These are phyloP conservation scores for Malus sieversii DNA, from an alignment of 306 rosid species.

Conservation along the genomic window DNA sequence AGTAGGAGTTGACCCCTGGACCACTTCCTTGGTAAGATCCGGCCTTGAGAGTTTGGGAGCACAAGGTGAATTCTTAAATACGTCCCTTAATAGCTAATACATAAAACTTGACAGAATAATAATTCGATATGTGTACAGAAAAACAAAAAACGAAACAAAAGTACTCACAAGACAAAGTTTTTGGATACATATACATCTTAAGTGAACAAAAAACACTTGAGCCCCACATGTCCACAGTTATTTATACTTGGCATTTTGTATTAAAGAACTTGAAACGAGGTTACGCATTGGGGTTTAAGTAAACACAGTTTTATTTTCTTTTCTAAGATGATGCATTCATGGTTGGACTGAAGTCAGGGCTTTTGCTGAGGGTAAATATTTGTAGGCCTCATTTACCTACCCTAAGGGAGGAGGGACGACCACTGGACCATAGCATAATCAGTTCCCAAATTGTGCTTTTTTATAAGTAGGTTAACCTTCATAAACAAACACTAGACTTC, in stretches of 20 bases:
- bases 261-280: not conserved
- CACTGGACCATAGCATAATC: not conserved
- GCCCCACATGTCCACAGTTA: not conserved
- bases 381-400: not conserved
- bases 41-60: not conserved
- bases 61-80: not conserved
- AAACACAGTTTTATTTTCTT: not conserved
- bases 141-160: not conserved
- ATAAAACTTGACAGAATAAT: no score
- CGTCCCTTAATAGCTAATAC: not conserved
- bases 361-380: not conserved
- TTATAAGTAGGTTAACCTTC: not conserved
- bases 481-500: not conserved
- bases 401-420: not conserved
- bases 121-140: not conserved
- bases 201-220: not conserved
- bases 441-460: not conserved
- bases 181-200: not conserved
- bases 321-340: not conserved
- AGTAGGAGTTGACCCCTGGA: not conserved
- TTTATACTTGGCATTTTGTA: not conserved
- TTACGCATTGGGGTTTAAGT: not conserved
- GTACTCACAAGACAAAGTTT: not conserved
- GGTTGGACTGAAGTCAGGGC: not conserved
- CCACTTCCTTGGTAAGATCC: not conserved